phyloP scores from a whole-genome alignment of 345 rosid genomes.

The Brassica carinata region DNA sequence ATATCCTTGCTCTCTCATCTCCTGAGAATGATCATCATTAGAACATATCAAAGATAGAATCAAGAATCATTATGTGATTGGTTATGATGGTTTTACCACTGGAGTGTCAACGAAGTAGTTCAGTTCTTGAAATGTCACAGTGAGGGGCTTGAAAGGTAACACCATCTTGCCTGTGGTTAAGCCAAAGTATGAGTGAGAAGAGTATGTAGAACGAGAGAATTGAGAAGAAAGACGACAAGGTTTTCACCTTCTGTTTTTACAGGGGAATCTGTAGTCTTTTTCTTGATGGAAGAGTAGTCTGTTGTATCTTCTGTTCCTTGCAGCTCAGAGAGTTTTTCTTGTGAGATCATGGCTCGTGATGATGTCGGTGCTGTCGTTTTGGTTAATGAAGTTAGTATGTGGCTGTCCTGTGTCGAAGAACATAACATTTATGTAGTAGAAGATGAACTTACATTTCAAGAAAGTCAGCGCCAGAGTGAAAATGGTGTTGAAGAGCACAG shows the following conservation, averaged over 20 bases:
- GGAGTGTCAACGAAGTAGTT: conserved; percentile 85
- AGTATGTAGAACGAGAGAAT: neutral
- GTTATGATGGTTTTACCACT: conserved; percentile 47
- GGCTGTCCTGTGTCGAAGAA: neutral
- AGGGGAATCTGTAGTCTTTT: conserved; percentile 24
- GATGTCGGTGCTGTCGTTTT: conserved; percentile 64
- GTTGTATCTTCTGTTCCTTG: conserved; percentile 47
- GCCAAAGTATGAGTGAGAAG: too few relatives aligned
- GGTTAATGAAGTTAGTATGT: neutral
- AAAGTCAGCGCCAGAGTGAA: conserved; percentile 55
- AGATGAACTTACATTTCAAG: conserved; percentile 50
- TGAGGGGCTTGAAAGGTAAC: conserved; percentile 76
- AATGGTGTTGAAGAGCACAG: conserved; percentile 51
- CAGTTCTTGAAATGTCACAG: conserved; percentile 67
- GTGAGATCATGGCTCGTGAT: conserved; percentile 68
- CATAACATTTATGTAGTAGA: conserved; percentile 2
- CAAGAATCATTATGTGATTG: neutral
- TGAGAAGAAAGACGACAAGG: neutral
- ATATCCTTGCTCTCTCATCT: conserved; percentile 68
- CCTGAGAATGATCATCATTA: conserved; percentile 46
- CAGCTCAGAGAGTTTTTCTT: conserved; percentile 53
- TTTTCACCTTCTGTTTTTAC: conserved; percentile 18
- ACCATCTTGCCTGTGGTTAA: conserved; percentile 47
- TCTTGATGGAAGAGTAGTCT: neutral
- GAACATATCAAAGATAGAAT: neutral